phyloP scores from a whole-genome alignment of 352 stramenopile species.

The Aphanomyces cochlioides region DNA sequence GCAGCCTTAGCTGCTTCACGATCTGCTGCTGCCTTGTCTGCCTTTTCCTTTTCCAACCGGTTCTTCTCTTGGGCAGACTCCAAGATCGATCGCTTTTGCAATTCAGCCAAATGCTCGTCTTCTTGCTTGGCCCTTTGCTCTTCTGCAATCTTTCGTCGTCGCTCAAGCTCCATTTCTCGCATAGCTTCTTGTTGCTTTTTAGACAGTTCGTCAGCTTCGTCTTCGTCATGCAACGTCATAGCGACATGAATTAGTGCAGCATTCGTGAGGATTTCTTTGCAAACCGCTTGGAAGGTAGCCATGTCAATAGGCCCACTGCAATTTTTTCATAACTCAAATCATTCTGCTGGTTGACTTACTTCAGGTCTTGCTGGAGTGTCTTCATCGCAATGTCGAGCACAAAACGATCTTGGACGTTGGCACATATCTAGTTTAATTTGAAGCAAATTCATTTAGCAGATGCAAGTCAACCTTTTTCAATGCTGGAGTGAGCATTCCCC shows the following conservation, averaged over 20 bases:
- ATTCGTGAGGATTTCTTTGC: slow-evolving; percentile 57
- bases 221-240: slow-evolving; percentile 44
- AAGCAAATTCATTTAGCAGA: neutral
- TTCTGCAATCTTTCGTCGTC: slow-evolving; percentile 41
- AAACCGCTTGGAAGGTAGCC: slow-evolving; percentile 49
- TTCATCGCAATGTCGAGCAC: slow-evolving; percentile 56
- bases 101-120: slow-evolving; percentile 58
- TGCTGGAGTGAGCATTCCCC: slow-evolving; percentile 50
- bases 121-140: slow-evolving; percentile 51
- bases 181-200: slow-evolving; percentile 38
- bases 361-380: slow-evolving; percentile 36
- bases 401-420: slow-evolving; percentile 60
- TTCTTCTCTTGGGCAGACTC: slow-evolving; percentile 54
- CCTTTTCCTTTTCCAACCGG: slow-evolving; percentile 44
- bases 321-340: neutral
- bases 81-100: slow-evolving; percentile 59
- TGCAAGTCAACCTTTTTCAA: neutral
- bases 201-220: slow-evolving; percentile 33
- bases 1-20: slow-evolving; percentile 42
- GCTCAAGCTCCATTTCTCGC: slow-evolving; percentile 38
- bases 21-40: slow-evolving; percentile 43
- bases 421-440: slow-evolving; percentile 36
- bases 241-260: slow-evolving; percentile 51
- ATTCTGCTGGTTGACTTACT: slow-evolving; percentile 32
- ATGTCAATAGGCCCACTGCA: slow-evolving; percentile 48